Evolutionary conservation across 2,329 filamentous ascomycete species (phyloP).

Genomic region (Fusarium sp.): DNA sequence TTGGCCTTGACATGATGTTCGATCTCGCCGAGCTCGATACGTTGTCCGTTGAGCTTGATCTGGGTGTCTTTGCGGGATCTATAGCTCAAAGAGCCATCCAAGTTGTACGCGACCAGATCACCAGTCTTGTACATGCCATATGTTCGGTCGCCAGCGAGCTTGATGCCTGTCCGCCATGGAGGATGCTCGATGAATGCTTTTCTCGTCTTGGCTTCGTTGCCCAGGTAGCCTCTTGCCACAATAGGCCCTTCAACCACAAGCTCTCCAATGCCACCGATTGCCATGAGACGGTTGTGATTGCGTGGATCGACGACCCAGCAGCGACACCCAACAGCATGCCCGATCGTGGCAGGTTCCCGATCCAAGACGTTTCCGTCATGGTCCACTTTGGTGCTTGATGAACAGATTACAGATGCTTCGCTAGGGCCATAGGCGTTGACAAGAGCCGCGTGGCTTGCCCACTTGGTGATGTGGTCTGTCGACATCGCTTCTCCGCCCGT

Average conservation of each 20-base stretch:
- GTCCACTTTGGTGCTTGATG: conserved; percentile 13
- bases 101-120: conserved; percentile 58
- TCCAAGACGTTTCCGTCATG: background rate
- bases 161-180: conserved; percentile 53
- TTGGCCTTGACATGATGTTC: conserved; percentile 57
- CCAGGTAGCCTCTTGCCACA: conserved; percentile 26
- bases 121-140: conserved; percentile 59
- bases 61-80: conserved; percentile 68
- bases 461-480: conserved; percentile 19
- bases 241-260: conserved; percentile 30
- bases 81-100: conserved; percentile 56
- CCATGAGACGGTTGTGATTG: conserved; percentile 20
- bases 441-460: conserved; percentile 20
- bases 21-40: conserved; percentile 63
- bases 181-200: conserved; percentile 53
- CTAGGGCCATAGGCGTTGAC: conserved; percentile 35
- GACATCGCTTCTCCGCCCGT: conserved; percentile 32
- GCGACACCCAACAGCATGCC: conserved; percentile 13
- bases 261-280: conserved; percentile 12
- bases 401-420: conserved; percentile 17
- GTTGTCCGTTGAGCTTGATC: conserved; percentile 69
- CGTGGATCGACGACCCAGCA: conserved; percentile 16
- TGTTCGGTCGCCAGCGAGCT: background rate
- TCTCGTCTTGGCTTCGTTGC: conserved; percentile 18
- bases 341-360: conserved; percentile 12